Evolutionary conservation across 2,329 filamentous ascomycete genomes (phyloP).

Genomic region (Fusarium neocosmosporiellum): DNA sequence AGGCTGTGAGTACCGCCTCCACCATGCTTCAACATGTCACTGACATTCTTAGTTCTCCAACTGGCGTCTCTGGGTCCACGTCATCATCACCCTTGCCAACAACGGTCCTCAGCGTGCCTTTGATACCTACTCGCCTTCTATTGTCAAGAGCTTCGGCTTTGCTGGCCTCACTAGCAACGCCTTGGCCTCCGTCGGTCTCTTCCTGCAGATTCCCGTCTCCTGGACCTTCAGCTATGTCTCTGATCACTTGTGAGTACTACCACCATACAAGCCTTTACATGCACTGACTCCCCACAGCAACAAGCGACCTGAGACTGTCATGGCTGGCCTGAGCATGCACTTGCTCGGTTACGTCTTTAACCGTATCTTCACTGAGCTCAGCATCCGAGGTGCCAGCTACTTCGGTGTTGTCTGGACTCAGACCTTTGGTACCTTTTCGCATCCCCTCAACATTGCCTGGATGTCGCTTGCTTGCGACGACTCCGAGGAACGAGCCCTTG

Average conservation of each 20-base stretch:
- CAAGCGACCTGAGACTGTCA: slow-evolving; percentile 63
- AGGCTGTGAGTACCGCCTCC: slow-evolving; percentile 46
- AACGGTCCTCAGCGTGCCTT: slow-evolving; percentile 60
- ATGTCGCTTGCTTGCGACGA: slow-evolving; percentile 66
- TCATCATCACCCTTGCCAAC: slow-evolving; percentile 61
- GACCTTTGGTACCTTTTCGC: slow-evolving; percentile 64
- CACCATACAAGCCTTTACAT: not conserved
- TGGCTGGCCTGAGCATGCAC: slow-evolving; percentile 59
- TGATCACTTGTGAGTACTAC: slow-evolving; percentile 58
- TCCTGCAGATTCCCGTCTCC: slow-evolving; percentile 63
- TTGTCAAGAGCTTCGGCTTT: slow-evolving; percentile 66
- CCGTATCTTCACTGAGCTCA: slow-evolving; percentile 61
- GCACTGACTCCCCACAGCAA: slow-evolving; percentile 45
- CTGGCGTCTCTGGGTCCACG: slow-evolving; percentile 64
- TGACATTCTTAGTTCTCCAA: slow-evolving; percentile 53
- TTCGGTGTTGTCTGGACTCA: slow-evolving; percentile 68
- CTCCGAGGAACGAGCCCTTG: slow-evolving; percentile 67
- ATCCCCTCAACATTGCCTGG: slow-evolving; percentile 70
- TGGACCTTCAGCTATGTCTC: slow-evolving; percentile 64
- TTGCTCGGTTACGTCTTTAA: slow-evolving; percentile 66
- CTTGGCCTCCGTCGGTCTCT: slow-evolving; percentile 65
- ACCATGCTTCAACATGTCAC: not conserved
- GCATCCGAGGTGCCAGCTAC: slow-evolving; percentile 56
- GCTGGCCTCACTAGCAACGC: slow-evolving; percentile 61
- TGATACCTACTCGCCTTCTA: slow-evolving; percentile 64